Evolutionary conservation across 768 basidiomycete species (phyloP), one percentile per base, ranked within the genome.

Genomic region (Russula earlei): DNA sequence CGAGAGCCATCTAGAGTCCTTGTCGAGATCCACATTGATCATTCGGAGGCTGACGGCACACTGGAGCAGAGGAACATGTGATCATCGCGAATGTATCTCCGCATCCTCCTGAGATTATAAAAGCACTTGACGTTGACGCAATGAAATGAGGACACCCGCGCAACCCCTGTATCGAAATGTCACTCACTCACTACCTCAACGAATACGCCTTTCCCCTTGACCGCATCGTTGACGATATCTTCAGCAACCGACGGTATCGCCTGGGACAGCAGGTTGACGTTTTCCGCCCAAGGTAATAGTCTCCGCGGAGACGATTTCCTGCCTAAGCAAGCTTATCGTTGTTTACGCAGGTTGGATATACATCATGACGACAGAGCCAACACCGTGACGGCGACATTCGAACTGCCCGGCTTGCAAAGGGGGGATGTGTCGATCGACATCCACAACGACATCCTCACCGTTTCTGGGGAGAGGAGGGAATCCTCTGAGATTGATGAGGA

Each of bases 351-450:
- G 60, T 76, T 82, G 75, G 78, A 82, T 59, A 67, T 82, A 12
- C 75, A 78, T 62, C 80, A 82, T 61, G 68, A 79, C 55, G 44
- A 62, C 0, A 71, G 76, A 20, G 67, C 65, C 22, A 79, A 80
- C 62, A 63, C 69, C 36, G 75, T 83, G 37, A 78, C 77, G 0
- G 81, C 81, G 40, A 66, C 71, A 7, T 80, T 83, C 63, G 82
- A 84, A 60, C 68, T 84, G 7, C 81, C 83, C 0, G 81, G 81
- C 19, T 27, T 82, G 37, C 68, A 68, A 53, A 75, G 77, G 31
- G 75, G 80, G 44, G 68, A 81, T 56, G 69, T 83, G 46, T 66
- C 68, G 47, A 75, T 84, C 60, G 80, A 82, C 52, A 62, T 80
- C 8, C 72, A 75, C 55, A 72, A 76, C 56, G 74, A 76, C 55